phyloP scores from a whole-genome alignment of 805 yeast species.

The Starmerella powellii region DNA sequence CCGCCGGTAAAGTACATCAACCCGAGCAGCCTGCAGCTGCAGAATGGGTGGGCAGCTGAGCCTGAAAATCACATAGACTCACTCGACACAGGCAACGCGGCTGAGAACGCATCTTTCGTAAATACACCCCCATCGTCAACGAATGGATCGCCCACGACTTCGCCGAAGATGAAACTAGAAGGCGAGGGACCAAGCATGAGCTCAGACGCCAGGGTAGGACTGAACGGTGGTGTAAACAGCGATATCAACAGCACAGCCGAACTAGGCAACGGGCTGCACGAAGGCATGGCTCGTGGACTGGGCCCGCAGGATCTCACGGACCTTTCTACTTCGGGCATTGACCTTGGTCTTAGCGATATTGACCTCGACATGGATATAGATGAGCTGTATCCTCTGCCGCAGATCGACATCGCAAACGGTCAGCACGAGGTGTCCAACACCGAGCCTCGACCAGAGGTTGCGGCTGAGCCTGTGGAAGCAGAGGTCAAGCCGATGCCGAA shows the following conservation, averaged over 20 bases:
- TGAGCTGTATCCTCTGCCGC: constrained; percentile 3
- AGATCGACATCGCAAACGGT: background rate
- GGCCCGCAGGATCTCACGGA: no score
- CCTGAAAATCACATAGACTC: background rate
- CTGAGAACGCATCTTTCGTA: no score
- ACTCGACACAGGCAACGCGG: background rate
- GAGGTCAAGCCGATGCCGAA: background rate
- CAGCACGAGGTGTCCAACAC: background rate
- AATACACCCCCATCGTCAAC: no score
- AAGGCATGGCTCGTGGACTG: no score
- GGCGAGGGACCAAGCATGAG: no score
- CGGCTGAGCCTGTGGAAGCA: background rate
- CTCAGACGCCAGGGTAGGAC: no score
- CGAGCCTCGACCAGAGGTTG: background rate
- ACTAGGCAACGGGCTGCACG: no score
- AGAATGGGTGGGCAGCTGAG: background rate
- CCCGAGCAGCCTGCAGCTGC: constrained; percentile 17
- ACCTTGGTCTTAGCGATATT: constrained; percentile 1
- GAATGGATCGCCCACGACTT: no score
- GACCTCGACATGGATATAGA: constrained; percentile 9
- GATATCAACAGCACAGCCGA: no score
- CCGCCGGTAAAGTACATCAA: constrained; percentile 13
- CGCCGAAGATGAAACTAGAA: no score
- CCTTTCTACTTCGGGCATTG: background rate
- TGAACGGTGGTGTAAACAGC: no score